Base-by-base conservation (phyloP, 2,329 filamentous ascomycete genomes). In the Sarocladiaceae sp. region DNA sequence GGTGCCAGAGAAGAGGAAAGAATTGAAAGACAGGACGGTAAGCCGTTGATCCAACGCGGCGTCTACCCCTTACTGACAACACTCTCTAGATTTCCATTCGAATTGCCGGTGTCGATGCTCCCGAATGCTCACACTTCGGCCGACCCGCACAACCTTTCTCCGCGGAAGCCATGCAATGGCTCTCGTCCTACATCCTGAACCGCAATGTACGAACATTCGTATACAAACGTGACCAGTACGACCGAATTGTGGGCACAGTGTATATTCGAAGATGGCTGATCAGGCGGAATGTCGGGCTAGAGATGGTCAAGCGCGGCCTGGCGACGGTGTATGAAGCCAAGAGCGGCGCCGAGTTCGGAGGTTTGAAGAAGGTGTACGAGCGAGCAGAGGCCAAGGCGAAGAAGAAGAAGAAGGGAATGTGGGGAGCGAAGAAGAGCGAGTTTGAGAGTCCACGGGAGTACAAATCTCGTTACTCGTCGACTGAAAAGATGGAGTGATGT, bases 261-360 rank as follows among this genome's bases (percentile, higher is more conserved):
- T 87, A 80, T 55, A 78, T 91, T 24, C 77, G 88, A 39, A 76
- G 73, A 45, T 76, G 81, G 54, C 64, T 88, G 9, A 72, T 87
- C 48, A 81, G 80, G 53, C 78, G 76, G 47, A 90, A 98, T 61
- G 85, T 98, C 4, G 89, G 91, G 3, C 67, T 90, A 48, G 85
- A 94, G 62, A 94, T 98, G 90, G 66, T 98, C 49, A 86, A 81
- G 66, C 74, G 69, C 18, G 93, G 93, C 1, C 67, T 94, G 50
- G 93, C 91, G 32, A 95, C 88, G 2, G 84, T 93, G 3, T 98
- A 97, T 61, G 93, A 97, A 66, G 91, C 88, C 21, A 97, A 95
- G 65, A 77, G 73, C 4, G 93, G 91, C 3, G 84, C 80, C 16
- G 93, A 97, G 60, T 98, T 93, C 70, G 93, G 93, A 19, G 80